Base-by-base conservation (phyloP, 1,284 basidiomycete genomes). In the Puccinia hordei region DNA sequence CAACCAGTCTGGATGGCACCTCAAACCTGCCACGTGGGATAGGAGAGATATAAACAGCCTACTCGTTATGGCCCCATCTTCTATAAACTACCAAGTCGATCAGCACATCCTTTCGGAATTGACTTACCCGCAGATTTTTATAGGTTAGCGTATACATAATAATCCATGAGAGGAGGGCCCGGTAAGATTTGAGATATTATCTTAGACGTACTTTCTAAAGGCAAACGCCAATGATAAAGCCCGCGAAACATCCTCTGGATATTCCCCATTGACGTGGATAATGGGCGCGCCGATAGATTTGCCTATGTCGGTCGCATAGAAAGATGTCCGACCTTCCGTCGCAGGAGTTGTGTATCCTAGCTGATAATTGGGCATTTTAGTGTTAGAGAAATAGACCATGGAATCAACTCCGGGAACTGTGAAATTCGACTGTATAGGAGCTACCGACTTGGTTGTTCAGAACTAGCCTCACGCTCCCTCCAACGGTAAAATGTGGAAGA, bases 261-360 rank as follows among this genome's bases (percentile, higher is more conserved):
- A 87, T 84, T 96, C 93, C 8, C 94, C 94, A 83, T 95, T 95
- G 82, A 95, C 93, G 82, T 95, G 93, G n/a, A 95, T 85, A 19
- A 95, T 90, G 0, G 93, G 94, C 0, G 92, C 91, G 81, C 92
- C 92, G 83, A 95, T 91, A 89, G 93, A 93, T 86, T 95, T 95
- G 5, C 92, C 93, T 46, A 94, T 88, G 84, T 95, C 94, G 0
- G 93, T 94, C 82, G 92, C 93, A 84, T 96, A 96, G 46, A 93
- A 85, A 0, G 92, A 93, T 0, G 93, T 94, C 10, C 93, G 89
- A 15, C 92, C 91, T 72, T 89, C 89, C 0, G 92, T 90, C 0
- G 92, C 92, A 0, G 92, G 92, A 0, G 93, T 95, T 0, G 93
- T 95, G 84, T 95, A 95, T 22, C 93, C 94, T 80, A 95, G 65